Percentiles rank a stretch among this genome's conserved stretches.
These are phyloP conservation scores for Trichosporon faecale DNA, from an alignment of 1,284 basidiomycete genomes.

Conservation along the genomic window DNA sequence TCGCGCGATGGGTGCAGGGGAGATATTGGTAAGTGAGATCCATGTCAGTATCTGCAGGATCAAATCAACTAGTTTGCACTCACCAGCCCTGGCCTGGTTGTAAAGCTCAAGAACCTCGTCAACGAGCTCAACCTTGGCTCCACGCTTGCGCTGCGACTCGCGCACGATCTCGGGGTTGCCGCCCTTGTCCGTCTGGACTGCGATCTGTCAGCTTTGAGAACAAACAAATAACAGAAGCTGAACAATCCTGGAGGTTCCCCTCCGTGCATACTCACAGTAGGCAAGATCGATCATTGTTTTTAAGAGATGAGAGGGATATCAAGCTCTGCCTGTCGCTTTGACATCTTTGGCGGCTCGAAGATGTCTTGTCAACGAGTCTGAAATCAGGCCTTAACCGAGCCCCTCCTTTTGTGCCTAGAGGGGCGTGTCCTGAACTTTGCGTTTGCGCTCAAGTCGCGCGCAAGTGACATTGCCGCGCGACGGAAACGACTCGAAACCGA, in stretches of 20 bases:
- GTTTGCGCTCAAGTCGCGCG: neutral
- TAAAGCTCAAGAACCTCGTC: constrained; percentile 85
- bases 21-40: neutral
- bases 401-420: neutral
- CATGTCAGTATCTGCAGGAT: neutral
- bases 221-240: neutral
- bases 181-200: constrained; percentile 65
- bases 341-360: neutral
- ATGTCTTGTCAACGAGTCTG: constrained; percentile 10
- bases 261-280: constrained; percentile 37
- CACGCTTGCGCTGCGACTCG: constrained; percentile 89
- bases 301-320: neutral
- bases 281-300: constrained; percentile 50
- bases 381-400: constrained; percentile 7
- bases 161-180: constrained; percentile 90
- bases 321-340: neutral
- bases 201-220: neutral
- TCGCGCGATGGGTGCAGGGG: neutral
- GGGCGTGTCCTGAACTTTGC: neutral
- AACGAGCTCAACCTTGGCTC: constrained; percentile 82
- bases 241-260: neutral
- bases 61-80: constrained; percentile 46
- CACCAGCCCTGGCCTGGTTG: constrained; percentile 70
- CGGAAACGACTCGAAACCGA: neutral
- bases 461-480: neutral